A percentile compares a stretch with the other conserved stretches of the same genome.
Evolutionary conservation across 2,329 filamentous ascomycete genomes (phyloP).

Genomic region (Hyphodiscus sp.): DNA sequence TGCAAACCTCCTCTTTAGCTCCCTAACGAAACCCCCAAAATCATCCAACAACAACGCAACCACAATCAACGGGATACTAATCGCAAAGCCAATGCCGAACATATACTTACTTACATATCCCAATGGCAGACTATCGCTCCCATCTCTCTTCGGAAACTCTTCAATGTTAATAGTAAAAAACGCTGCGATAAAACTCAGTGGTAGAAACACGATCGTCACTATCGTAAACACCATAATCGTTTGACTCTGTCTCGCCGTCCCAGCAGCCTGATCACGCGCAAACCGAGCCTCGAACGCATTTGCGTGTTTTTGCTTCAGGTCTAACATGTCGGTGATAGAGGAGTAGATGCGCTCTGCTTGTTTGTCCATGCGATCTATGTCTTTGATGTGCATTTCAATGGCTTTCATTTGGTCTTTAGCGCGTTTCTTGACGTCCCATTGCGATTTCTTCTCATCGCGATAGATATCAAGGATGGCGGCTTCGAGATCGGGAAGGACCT

Average conservation of each 20-base stretch:
- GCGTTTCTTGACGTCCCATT: conserved; percentile 20
- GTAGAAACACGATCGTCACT: conserved; percentile 30
- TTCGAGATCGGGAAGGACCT: conserved; percentile 20
- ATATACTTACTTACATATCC: conserved; percentile 23
- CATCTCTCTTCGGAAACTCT: conserved; percentile 15
- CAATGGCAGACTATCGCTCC: conserved; percentile 12
- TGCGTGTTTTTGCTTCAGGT: conserved; percentile 26
- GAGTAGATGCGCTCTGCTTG: conserved; percentile 72
- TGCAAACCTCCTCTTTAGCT: conserved; percentile 1
- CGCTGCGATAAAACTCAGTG: conserved; percentile 24
- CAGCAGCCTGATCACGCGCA: conserved; percentile 23
- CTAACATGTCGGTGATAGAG: conserved; percentile 60
- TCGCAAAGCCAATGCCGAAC: conserved; percentile 24
- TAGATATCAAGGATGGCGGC: conserved; percentile 22
- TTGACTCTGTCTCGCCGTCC: conserved; percentile 24
- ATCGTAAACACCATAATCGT: conserved; percentile 30
- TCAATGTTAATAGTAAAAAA: conserved; percentile 24
- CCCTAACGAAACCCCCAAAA: conserved; percentile 12
- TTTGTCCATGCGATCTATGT: conserved; percentile 62
- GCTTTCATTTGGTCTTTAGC: conserved; percentile 18
- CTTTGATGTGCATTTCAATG: conserved; percentile 19
- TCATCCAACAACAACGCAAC: conserved; percentile 22
- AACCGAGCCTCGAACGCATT: conserved; percentile 27
- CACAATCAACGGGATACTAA: conserved; percentile 21
- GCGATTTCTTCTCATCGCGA: conserved; percentile 13